These are phyloP conservation scores for Pseudonectria foliicola DNA, from an alignment of 2,329 filamentous ascomycete genomes.

Conservation along the genomic window DNA sequence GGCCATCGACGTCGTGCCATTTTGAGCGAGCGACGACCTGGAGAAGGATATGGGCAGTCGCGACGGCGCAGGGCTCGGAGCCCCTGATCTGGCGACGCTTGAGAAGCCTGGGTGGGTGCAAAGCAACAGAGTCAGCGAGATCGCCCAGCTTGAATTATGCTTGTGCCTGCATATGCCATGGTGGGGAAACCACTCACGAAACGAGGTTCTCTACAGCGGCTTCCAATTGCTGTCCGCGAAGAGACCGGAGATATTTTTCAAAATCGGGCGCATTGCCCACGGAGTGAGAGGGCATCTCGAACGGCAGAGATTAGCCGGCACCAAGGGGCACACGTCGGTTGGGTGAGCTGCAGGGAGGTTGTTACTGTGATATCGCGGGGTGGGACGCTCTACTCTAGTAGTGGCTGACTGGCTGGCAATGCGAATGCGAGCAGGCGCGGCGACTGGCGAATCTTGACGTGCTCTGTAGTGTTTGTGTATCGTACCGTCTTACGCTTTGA, in stretches of 20 bases:
- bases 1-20: conserved; percentile 67
- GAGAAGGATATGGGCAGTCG: conserved; percentile 81
- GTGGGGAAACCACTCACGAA: conserved; percentile 50
- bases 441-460: too few species aligned
- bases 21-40: conserved; percentile 78
- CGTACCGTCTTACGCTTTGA: too few species aligned
- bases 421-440: too few species aligned
- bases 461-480: too few species aligned
- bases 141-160: background rate
- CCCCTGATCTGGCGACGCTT: conserved; percentile 86
- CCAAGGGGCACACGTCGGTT: too few species aligned
- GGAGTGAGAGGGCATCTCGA: conserved; percentile 29
- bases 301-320: background rate
- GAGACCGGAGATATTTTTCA: conserved; percentile 68
- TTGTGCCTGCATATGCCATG: too few species aligned
- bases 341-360: too few species aligned
- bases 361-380: too few species aligned
- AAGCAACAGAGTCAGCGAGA: conserved; percentile 5
- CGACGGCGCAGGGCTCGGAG: conserved; percentile 81
- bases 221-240: conserved; percentile 70
- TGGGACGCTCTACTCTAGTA: too few species aligned
- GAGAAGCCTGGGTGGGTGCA: conserved; percentile 63
- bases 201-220: conserved; percentile 77
- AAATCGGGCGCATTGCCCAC: conserved; percentile 58
- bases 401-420: too few species aligned